Evolutionary conservation across 2,329 filamentous ascomycete species (phyloP).

Genomic region (Exserohilum rostratum): DNA sequence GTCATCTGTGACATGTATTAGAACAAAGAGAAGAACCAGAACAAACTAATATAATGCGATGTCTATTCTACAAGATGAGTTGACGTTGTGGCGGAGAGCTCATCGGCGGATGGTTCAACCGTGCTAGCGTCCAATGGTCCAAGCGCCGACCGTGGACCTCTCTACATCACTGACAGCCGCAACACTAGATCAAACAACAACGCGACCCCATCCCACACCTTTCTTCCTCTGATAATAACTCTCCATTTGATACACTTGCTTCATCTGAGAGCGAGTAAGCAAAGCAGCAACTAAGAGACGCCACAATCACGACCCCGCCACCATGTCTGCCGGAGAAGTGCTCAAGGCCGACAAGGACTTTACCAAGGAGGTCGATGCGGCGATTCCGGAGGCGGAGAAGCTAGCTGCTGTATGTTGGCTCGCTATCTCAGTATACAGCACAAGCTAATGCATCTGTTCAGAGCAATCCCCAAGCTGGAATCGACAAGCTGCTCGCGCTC

Average conservation of each 20-base stretch:
- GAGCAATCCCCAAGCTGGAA: slow-evolving; percentile 81
- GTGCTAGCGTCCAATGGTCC: slow-evolving; percentile 11
- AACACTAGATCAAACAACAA: slow-evolving; percentile 24
- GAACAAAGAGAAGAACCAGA: too few species aligned
- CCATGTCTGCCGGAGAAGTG: slow-evolving; percentile 78
- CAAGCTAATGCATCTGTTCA: slow-evolving; percentile 44
- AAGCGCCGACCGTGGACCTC: slow-evolving; percentile 17
- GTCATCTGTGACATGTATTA: too few species aligned
- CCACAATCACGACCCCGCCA: slow-evolving; percentile 34
- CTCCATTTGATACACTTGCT: not conserved
- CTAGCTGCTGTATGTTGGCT: slow-evolving; percentile 74
- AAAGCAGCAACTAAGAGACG: not conserved
- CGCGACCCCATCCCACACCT: slow-evolving; percentile 10
- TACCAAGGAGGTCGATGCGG: slow-evolving; percentile 91
- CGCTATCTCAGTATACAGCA: not conserved
- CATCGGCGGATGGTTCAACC: slow-evolving; percentile 20
- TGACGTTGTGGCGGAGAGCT: not conserved
- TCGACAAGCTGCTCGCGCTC: slow-evolving; percentile 88
- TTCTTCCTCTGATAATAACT: not conserved
- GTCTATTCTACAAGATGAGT: too few species aligned
- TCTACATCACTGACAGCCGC: slow-evolving; percentile 25
- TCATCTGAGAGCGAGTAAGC: not conserved
- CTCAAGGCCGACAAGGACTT: slow-evolving; percentile 99
- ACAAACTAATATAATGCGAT: too few species aligned
- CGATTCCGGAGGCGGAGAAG: slow-evolving; percentile 87